Evolutionary conservation across 306 rosid species (phyloP).

Genomic region (Cyamopsis tetragonoloba): DNA sequence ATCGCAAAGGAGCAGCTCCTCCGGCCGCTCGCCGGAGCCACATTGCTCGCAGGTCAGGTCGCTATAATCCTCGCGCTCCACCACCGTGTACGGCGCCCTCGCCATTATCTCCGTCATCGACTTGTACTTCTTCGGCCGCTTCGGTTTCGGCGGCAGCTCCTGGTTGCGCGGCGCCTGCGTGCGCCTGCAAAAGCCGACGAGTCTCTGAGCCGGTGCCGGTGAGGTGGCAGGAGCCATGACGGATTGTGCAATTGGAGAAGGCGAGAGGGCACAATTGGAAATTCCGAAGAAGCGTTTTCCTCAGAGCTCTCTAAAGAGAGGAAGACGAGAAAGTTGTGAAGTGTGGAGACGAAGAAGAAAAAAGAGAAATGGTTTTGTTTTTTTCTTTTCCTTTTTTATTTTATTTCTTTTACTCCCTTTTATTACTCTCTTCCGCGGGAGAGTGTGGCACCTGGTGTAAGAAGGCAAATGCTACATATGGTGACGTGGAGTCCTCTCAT

Average conservation of each 20-base stretch:
- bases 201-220: constrained; percentile 40
- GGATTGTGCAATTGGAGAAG: constrained; percentile 4
- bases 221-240: constrained; percentile 61
- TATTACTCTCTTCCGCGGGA: constrained; percentile 26
- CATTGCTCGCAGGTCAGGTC: constrained; percentile 57
- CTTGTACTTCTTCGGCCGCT: constrained; percentile 43
- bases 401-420: background rate
- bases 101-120: constrained; percentile 50
- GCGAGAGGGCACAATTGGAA: constrained; percentile 35
- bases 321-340: constrained; percentile 35
- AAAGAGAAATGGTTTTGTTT: background rate
- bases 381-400: background rate
- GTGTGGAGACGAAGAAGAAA: background rate
- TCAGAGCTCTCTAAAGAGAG: background rate
- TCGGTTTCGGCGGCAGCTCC: background rate
- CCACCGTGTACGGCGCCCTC: constrained; percentile 44
- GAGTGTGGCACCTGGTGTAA: constrained; percentile 19
- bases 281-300: background rate
- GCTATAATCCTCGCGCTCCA: constrained; percentile 43
- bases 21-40: constrained; percentile 57
- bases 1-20: constrained; percentile 76
- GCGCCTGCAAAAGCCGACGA: constrained; percentile 47
- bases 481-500: constrained; percentile 33
- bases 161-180: constrained; percentile 43
- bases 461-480: background rate